Base-by-base conservation (phyloP, 2,329 filamentous ascomycete species). In the Epichloe gansuensis region DNA sequence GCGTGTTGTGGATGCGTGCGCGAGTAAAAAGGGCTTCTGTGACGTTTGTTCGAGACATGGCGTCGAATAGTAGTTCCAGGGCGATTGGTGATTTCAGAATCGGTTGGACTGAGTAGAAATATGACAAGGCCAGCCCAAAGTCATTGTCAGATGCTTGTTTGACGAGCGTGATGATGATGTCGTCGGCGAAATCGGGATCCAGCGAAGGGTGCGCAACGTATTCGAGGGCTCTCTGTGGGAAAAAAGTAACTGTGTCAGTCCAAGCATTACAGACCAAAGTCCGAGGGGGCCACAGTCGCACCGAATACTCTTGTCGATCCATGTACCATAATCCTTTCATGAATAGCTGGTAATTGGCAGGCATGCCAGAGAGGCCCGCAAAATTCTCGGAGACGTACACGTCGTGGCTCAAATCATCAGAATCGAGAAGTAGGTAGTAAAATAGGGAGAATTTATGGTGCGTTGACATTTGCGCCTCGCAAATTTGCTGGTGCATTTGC, bases 251-350 rank as follows among this genome's bases (percentile, higher is more conserved):
- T 12, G 15, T 5, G 43, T 55, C 15, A 52, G 39, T 34, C 8
- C 13, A 38, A 23, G 15, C 31, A 23, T 38, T 21, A 37, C 11
- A 46, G 25, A 47, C n/a, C 9, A 21, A 47, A 31, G 15, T 7
- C 17, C 8, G n/a, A 25, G 31, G 44, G 12, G 9, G 44, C 17
- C 7, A 35, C 23, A 28, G 23, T 25, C 56, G 37, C 62, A 85
- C 82, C 58, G 76, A 71, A 62, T 88, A 90, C 53, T 88, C 75
- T 45, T 82, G 72, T 44, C 80, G 78, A 63, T 95, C 89, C 65
- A 95, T 73, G 60, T 86, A 75, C 87, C 88, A 94, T 9, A 94
- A 70, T 0, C 89, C 89, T 60, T 86, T 82, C 69, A 93, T 88
- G 60, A 91, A 87, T 46, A 87, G 81, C 67, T 83, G 81, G 66